phyloP scores from a whole-genome alignment of 495 filamentous ascomycete species.

The Penicillium goetzii region DNA sequence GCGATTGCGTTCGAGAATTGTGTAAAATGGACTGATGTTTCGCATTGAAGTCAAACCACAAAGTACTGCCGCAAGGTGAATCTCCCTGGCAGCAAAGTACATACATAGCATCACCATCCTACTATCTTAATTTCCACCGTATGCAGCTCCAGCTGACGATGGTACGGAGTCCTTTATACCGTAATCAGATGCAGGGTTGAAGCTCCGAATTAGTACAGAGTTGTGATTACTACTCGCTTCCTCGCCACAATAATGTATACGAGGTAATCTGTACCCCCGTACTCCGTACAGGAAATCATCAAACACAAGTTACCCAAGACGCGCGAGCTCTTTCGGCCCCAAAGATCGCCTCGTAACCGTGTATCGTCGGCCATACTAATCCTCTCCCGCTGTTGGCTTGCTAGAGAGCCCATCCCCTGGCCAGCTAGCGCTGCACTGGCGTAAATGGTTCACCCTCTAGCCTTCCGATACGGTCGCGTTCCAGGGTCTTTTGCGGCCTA shows the following conservation, averaged over 20 bases:
- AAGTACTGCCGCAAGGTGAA: neutral
- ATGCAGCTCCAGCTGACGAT: neutral
- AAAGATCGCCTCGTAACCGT: constrained; percentile 28
- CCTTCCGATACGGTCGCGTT: constrained; percentile 35
- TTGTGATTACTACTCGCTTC: too few relatives aligned
- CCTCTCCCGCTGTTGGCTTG: constrained; percentile 29
- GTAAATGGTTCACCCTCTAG: constrained; percentile 27
- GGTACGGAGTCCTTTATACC: neutral
- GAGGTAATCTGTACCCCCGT: neutral
- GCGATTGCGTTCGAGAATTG: neutral
- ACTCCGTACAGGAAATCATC: neutral
- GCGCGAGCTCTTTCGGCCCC: constrained; percentile 8
- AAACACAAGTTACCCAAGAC: constrained; percentile 5
- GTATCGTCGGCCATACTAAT: constrained; percentile 18
- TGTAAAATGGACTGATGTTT: neutral
- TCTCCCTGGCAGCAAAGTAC: neutral
- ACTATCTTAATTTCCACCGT: neutral
- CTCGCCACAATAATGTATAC: neutral
- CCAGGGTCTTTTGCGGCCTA: constrained; percentile 29
- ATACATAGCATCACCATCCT: neutral
- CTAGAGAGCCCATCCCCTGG: constrained; percentile 23
- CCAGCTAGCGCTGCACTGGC: constrained; percentile 30
- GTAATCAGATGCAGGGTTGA: neutral
- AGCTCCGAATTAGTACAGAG: neutral
- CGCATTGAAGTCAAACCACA: neutral